These are phyloP conservation scores for Leishmania turanica DNA, from an alignment of 208 protist genomes.

Conservation along the genomic window DNA sequence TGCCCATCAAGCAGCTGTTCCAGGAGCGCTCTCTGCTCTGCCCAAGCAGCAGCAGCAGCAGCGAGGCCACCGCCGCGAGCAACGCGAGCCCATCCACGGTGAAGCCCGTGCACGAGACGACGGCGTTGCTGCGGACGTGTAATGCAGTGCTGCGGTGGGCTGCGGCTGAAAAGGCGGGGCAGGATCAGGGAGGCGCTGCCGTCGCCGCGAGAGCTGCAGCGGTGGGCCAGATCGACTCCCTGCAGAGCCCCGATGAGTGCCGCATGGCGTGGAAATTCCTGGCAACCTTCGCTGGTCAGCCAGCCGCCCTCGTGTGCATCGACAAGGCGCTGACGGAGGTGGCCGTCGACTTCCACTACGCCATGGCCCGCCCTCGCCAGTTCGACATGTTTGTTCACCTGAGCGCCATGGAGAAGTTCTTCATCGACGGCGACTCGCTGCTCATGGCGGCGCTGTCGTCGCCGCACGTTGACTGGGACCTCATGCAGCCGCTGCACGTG, in stretches of 20 bases:
- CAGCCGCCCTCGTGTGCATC: constrained; percentile 38
- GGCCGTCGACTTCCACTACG: constrained; percentile 79
- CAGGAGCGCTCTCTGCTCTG: constrained; percentile 35
- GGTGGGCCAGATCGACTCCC: constrained; percentile 31
- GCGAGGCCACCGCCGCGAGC: constrained; percentile 1
- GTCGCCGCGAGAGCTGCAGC: constrained; percentile 39
- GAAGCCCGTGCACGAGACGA: constrained; percentile 29
- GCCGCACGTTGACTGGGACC: constrained; percentile 84
- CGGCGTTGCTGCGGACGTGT: constrained; percentile 27
- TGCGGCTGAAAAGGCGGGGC: not conserved
- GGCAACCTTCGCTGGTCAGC: constrained; percentile 29
- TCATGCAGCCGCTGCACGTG: constrained; percentile 89
- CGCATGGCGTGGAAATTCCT: constrained; percentile 88
- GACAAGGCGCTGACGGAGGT: constrained; percentile 43
- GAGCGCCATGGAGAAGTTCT: constrained; percentile 89
- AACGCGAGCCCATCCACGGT: constrained; percentile 25
- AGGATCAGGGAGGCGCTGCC: constrained; percentile 2
- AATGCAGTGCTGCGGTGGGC: constrained; percentile 42
- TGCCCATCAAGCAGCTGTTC: constrained; percentile 63
- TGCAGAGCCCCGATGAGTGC: constrained; percentile 62
- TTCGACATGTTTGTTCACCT: constrained; percentile 93
- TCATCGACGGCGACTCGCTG: constrained; percentile 92
- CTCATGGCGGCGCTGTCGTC: constrained; percentile 83
- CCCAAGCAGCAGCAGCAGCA: constrained; percentile 16
- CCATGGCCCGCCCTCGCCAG: constrained; percentile 74